These are phyloP conservation scores for Prunus yedoensis DNA, from an alignment of 331 rosid species.

Conservation along the genomic window DNA sequence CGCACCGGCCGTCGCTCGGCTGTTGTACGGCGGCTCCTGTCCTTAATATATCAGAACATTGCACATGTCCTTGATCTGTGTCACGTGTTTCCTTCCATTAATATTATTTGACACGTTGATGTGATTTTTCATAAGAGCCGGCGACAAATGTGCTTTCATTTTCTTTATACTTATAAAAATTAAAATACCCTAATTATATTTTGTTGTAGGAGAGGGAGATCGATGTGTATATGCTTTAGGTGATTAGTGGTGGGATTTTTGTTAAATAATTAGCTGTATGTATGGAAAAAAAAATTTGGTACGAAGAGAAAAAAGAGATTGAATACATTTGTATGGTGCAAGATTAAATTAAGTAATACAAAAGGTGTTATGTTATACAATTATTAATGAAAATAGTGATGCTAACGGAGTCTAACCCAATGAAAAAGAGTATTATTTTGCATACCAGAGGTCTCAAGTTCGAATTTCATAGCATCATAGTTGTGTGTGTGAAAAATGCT, in stretches of 20 bases:
- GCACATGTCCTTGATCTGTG: not conserved
- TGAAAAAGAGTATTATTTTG: no score
- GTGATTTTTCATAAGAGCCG: not conserved
- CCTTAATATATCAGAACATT: not conserved
- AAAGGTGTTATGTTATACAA: no score
- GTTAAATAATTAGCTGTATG: no score
- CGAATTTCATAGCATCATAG: no score
- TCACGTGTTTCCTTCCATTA: not conserved
- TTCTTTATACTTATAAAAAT: no score
- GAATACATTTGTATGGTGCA: not conserved
- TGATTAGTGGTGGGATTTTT: not conserved
- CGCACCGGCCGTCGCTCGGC: not conserved
- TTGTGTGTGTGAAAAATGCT: accelerated
- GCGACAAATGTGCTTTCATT: no score
- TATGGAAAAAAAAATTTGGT: no score
- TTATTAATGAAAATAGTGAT: constrained; percentile 2
- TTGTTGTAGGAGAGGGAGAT: not conserved
- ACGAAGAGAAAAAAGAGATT: no score
- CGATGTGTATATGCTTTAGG: not conserved
- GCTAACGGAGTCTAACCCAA: accelerated
- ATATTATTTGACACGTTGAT: not conserved
- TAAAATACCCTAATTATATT: no score
- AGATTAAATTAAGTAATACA: not conserved
- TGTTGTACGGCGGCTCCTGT: not conserved
- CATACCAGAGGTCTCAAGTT: accelerated